These are phyloP conservation scores for Hemerocallis citrina DNA, from an alignment of 106 monocot species.

Conservation along the genomic window DNA sequence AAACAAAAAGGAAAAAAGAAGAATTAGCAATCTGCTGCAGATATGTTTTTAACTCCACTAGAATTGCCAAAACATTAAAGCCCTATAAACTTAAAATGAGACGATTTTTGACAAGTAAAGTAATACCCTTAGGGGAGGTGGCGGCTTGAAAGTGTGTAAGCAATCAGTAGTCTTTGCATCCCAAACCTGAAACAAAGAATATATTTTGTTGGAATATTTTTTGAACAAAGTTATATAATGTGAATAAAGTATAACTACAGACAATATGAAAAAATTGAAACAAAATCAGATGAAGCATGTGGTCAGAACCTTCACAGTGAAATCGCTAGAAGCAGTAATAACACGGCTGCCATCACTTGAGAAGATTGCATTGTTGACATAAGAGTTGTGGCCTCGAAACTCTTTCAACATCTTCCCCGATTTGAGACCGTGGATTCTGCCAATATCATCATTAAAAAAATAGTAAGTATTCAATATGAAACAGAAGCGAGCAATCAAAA, in stretches of 20 bases:
- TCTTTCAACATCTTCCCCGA: constrained; percentile 96
- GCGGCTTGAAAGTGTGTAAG: constrained; percentile 95
- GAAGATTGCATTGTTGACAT: constrained; percentile 76
- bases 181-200: constrained; percentile 56
- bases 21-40: background rate
- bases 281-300: background rate
- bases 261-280: background rate
- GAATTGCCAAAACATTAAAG: background rate
- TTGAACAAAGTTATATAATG: background rate
- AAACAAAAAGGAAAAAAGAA: background rate
- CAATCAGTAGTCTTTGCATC: constrained; percentile 93
- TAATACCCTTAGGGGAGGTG: constrained; percentile 89
- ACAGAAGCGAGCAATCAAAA: background rate
- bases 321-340: constrained; percentile 94
- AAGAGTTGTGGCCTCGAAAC: constrained; percentile 92
- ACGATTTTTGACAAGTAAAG: too few species aligned
- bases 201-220: background rate
- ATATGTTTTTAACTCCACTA: background rate
- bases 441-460: constrained; percentile 41
- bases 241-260: background rate
- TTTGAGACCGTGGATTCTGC: constrained; percentile 93
- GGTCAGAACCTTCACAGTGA: constrained; percentile 67
- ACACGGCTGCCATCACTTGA: constrained; percentile 67
- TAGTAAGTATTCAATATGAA: background rate
- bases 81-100: background rate